Percentiles rank a stretch among this genome's conserved stretches.
Evolutionary conservation across 306 rosid genomes (phyloP).

Genomic region (Prunus padus): DNA sequence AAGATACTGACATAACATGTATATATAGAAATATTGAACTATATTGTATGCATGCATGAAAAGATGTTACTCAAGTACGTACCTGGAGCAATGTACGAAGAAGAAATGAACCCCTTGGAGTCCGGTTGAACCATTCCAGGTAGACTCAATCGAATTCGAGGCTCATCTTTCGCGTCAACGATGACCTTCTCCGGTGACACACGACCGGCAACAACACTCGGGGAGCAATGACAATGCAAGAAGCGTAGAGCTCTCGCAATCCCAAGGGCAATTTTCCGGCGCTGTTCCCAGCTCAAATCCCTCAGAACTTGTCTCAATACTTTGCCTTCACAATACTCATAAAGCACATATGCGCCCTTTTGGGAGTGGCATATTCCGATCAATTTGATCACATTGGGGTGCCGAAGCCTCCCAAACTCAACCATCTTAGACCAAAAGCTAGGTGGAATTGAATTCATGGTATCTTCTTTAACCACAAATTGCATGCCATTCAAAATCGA

Average conservation of each 20-base stretch:
- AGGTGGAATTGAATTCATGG: constrained; percentile 30
- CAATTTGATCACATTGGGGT: constrained; percentile 53
- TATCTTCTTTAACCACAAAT: constrained; percentile 49
- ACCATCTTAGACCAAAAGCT: constrained; percentile 54
- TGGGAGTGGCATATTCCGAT: constrained; percentile 56
- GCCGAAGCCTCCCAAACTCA: constrained; percentile 51
- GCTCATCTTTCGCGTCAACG: constrained; percentile 46
- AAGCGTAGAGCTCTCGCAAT: constrained; percentile 57
- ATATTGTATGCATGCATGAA: constrained; percentile 24
- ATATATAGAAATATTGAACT: neutral
- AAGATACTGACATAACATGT: neutral
- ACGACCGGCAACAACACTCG: constrained; percentile 36
- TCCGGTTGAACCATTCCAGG: constrained; percentile 31
- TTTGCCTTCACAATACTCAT: constrained; percentile 44
- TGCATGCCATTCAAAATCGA: constrained; percentile 37
- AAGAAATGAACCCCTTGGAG: constrained; percentile 42
- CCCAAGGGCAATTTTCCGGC: constrained; percentile 58
- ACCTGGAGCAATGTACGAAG: constrained; percentile 74
- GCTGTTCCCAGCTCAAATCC: constrained; percentile 58
- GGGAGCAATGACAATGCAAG: constrained; percentile 46
- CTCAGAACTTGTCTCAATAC: constrained; percentile 40
- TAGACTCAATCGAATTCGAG: constrained; percentile 50
- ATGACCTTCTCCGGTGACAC: constrained; percentile 55
- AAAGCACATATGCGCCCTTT: constrained; percentile 55
- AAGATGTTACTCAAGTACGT: neutral